Percentiles rank a stretch among this genome's conserved stretches.
Conservation (phyloP, 306 rosid species). For the Echinosophora koreensis region DNA sequence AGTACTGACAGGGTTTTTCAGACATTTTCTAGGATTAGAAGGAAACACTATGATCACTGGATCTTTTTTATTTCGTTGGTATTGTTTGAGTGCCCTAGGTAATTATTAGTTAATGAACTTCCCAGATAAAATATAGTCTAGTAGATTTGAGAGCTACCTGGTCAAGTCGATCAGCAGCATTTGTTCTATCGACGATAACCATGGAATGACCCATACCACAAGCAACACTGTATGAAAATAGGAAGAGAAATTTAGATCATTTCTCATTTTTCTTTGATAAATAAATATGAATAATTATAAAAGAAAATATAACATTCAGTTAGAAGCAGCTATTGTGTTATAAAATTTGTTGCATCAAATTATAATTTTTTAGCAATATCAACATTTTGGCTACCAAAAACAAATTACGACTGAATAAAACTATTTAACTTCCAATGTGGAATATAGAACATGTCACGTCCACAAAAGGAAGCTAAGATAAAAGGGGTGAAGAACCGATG, state of each 20-base stretch:
- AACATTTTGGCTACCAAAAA: constrained; percentile 5
- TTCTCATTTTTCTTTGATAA: background rate
- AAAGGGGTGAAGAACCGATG: background rate
- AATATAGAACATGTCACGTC: constrained; percentile 2
- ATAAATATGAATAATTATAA: background rate
- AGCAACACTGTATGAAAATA: constrained; percentile 77
- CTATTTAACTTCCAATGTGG: background rate
- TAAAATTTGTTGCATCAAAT: background rate
- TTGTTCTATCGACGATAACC: constrained; percentile 86
- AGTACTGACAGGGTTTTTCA: too few relatives aligned
- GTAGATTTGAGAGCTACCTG: constrained; percentile 63
- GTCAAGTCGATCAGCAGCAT: constrained; percentile 77
- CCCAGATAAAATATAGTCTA: background rate
- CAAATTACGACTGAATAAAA: constrained; percentile 12
- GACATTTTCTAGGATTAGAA: too few relatives aligned
- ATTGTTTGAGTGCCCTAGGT: too few relatives aligned
- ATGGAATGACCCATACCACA: constrained; percentile 91
- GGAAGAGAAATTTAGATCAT: constrained; percentile 24
- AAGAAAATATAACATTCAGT: background rate
- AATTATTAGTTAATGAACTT: background rate
- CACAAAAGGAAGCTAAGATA: background rate
- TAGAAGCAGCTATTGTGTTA: background rate
- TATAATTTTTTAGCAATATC: background rate
- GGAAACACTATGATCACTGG: too few relatives aligned
- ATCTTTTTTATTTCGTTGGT: too few relatives aligned